These are phyloP conservation scores for Puccinia sorghi DNA, from an alignment of 1,284 basidiomycete species.

Conservation along the genomic window DNA sequence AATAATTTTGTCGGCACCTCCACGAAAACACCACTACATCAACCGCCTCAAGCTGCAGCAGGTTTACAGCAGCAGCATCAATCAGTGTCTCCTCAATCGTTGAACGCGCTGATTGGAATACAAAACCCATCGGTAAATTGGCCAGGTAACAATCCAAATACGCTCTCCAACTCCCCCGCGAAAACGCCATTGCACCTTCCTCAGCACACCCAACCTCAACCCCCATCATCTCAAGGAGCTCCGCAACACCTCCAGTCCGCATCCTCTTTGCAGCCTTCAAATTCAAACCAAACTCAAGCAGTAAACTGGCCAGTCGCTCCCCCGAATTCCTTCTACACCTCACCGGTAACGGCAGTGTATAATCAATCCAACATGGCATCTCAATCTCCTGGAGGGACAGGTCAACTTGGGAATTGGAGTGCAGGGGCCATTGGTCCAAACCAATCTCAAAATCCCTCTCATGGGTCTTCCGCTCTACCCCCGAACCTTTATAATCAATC, in stretches of 20 bases:
- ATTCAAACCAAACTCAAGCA: conserved; percentile 4
- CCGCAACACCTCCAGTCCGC: not conserved
- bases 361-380: conserved; percentile 19
- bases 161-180: conserved; percentile 7
- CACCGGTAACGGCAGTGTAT: conserved; percentile 23
- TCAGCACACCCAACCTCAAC: conserved; percentile 17
- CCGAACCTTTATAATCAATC: conserved; percentile 18
- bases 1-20: conserved; percentile 11
- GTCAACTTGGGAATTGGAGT: conserved; percentile 9
- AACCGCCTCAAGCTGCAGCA: not conserved
- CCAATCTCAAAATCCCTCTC: conserved; percentile 8
- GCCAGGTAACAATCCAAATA: conserved; percentile 14
- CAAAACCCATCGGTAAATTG: conserved; percentile 3
- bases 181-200: not conserved
- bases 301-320: conserved; percentile 10
- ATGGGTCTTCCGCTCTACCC: not conserved
- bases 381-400: conserved; percentile 19
- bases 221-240: conserved; percentile 1
- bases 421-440: not conserved
- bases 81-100: conserved; percentile 11
- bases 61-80: conserved; percentile 17
- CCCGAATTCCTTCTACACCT: conserved; percentile 17
- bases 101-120: not conserved
- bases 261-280: conserved; percentile 3
- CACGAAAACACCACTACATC: not conserved